phyloP scores from a whole-genome alignment of 352 stramenopile genomes.

The Globisporangium sylvaticum region DNA sequence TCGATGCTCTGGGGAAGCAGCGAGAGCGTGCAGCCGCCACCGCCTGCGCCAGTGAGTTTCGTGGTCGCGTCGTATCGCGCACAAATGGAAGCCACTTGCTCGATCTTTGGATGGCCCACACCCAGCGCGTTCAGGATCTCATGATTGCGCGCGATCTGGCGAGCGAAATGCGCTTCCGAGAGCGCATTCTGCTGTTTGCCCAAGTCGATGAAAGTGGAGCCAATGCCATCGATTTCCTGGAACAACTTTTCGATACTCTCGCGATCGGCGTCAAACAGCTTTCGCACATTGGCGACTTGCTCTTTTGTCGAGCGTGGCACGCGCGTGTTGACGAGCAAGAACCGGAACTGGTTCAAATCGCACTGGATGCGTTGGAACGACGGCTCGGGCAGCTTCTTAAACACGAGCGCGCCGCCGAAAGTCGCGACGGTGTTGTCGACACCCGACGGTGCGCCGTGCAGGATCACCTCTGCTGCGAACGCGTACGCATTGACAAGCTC shows the following conservation, averaged over 20 bases:
- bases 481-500: constrained; percentile 83
- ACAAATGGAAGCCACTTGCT: constrained; percentile 67
- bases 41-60: constrained; percentile 90
- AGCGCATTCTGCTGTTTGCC: constrained; percentile 31
- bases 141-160: constrained; percentile 73
- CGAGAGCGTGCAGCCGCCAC: constrained; percentile 86
- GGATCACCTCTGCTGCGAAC: constrained; percentile 84
- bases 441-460: constrained; percentile 89
- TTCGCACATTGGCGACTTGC: constrained; percentile 75
- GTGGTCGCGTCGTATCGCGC: constrained; percentile 48
- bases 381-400: constrained; percentile 49
- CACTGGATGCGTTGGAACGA: constrained; percentile 42
- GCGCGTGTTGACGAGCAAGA: constrained; percentile 90
- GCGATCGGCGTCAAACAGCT: constrained; percentile 50
- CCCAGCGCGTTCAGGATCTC: constrained; percentile 67
- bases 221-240: constrained; percentile 75
- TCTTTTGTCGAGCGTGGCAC: constrained; percentile 86
- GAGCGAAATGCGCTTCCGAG: constrained; percentile 36
- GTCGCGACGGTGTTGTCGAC: constrained; percentile 91
- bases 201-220: constrained; percentile 51
- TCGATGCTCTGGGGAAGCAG: constrained; percentile 52
- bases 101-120: constrained; percentile 82
- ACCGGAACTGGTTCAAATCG: constrained; percentile 67
- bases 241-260: constrained; percentile 52
- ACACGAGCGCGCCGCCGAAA: constrained; percentile 85